Evolutionary conservation across 441 rosid genomes (phyloP).

Genomic region (Populus hybrid): DNA sequence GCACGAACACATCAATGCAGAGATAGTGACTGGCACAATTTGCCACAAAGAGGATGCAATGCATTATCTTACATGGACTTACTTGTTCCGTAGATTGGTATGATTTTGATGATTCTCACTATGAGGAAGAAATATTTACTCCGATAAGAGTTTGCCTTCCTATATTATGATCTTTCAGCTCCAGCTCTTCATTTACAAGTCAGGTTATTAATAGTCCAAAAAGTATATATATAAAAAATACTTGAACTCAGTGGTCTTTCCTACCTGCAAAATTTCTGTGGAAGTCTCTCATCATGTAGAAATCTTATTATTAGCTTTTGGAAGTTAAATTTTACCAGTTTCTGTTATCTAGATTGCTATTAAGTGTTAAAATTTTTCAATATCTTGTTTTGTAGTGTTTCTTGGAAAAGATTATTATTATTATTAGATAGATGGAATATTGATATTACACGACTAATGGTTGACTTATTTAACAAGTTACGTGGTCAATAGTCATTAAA

Average conservation of each 20-base stretch:
- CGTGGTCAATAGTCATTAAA: too few relatives aligned
- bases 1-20: conserved; percentile 91
- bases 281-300: too few relatives aligned
- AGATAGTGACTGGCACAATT: conserved; percentile 91
- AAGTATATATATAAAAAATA: background rate
- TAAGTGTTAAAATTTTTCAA: too few relatives aligned
- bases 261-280: too few relatives aligned
- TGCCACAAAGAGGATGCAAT: conserved; percentile 93
- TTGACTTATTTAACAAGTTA: too few relatives aligned
- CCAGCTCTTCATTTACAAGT: background rate
- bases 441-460: too few relatives aligned
- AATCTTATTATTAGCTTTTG: too few relatives aligned
- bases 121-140: background rate
- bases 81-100: conserved; percentile 97
- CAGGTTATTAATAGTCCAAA: background rate
- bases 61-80: conserved; percentile 98
- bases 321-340: too few relatives aligned
- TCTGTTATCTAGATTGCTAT: too few relatives aligned
- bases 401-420: too few relatives aligned
- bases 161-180: background rate
- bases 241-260: background rate
- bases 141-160: background rate
- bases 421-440: too few relatives aligned
- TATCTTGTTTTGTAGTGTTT: too few relatives aligned
- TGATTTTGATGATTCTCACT: conserved; percentile 18